Base-by-base conservation (phyloP, 768 basidiomycete species). In the Leccinum sublutescens region DNA sequence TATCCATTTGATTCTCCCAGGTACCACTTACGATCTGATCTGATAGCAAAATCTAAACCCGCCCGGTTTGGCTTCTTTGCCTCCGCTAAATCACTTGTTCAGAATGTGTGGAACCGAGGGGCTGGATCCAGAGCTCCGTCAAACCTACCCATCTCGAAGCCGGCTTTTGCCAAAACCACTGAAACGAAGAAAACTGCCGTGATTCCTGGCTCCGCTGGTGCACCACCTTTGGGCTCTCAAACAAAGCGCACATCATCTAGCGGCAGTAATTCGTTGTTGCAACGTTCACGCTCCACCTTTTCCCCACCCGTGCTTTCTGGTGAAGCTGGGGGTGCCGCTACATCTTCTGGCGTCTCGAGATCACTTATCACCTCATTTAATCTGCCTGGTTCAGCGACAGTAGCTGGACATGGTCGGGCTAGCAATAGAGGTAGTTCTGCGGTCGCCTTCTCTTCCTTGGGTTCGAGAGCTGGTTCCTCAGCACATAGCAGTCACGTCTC, bases 71-170 rank as follows among this genome's bases (percentile, higher is more conserved):
- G 88, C 1, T 89, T 92, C 76, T 71, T 92, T 6, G 80, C 85
- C 8, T 76, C 79, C 21, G 85, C 90, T 8, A 91, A 89, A 69
- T 82, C 83, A 1, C 75, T 91, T 3, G 89, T 91, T 4, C 78
- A 80, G 64, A 88, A 81, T 62, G 88, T 92, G 1, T 91, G 88
- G 88, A 85, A 84, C 64, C 78, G 87, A 63, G 83, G 80, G 25
- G 74, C 70, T 15, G 70, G 70, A 7, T 67, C 69, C 17, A 76
- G 68, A 52, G 53, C 67, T 10, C 29, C 62, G 10, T 65, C 74
- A 5, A 71, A 56, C 38, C 63, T 72, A 15, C 68, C 71, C 9
- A 64, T 68, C 19, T 61, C 71, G 40, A 78, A 74, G 59, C 48
- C 70, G 5, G 56, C 61, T 45, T 59, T 55, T 17, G 19, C 58